Evolutionary conservation across 176 grass and related monocot genomes (phyloP), one percentile per base, ranked within the genome.

Genomic region (Oryza rufipogon): DNA sequence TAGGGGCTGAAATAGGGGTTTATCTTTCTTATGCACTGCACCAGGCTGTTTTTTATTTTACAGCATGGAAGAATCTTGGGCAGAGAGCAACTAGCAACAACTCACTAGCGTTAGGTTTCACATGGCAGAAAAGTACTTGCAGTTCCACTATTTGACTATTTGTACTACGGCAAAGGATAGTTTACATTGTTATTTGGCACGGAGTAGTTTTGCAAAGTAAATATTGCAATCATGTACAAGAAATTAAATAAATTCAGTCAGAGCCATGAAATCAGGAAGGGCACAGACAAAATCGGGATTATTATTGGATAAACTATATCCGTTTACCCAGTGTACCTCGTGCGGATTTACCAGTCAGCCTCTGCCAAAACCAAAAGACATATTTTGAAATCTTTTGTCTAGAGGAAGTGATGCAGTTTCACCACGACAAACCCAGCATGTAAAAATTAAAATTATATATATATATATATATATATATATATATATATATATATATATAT

Each of bases 241-340:
- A 73, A 80, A 85, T 30, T 6, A 20, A 4, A 3, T 32, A 64
- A 65, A 79, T 23, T 34, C 26, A 52, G 15, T 41, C 42, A 73
- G 22, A 86, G 19, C 30, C 15, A 67, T 68, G 42, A 32, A 84
- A 83, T 73, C 70, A 64, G 23, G 17, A 32, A 58, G 52, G 14
- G 56, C 0, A 26, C 58, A 67, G 15, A 23, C 16, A 4, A 86
- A 65, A 86, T 47, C 46, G 47, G 77, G 6, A 78, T 47, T 15
- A 75, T 64, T 42, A 80, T 68, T 41, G 10, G 12, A 41, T 65
- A 16, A 46, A 41, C 33, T 41, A 64, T 75, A 2, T 86, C 76
- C 20, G 36, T 41, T 64, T 75, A 7, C 72, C 68, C 42, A 72
- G 54, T 14, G 63, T 48, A 77, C 20, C 36, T 46, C 36, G 41